Evolutionary conservation across 225 moss, liverwort and hornwort species (phyloP).

Genomic region (Marchantia paleacea): DNA sequence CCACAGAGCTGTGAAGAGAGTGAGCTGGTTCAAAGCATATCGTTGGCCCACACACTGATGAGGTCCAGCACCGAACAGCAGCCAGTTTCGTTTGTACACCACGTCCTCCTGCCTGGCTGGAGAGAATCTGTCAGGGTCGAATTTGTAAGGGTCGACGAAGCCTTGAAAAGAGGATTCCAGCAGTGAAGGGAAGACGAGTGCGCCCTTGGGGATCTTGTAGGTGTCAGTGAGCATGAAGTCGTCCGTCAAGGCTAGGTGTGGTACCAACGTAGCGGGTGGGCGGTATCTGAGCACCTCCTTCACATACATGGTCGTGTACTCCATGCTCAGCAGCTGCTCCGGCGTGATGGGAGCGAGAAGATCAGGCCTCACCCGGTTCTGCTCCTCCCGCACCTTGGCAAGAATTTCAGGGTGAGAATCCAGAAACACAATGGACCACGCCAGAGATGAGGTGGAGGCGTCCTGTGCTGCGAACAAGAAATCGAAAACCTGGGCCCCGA

Average conservation of each 20-base stretch:
- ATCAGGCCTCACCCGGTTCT: slow-evolving; percentile 13
- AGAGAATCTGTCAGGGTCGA: slow-evolving; percentile 67
- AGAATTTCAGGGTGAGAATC: slow-evolving; percentile 46
- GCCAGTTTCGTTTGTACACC: slow-evolving; percentile 57
- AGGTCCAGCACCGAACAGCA: slow-evolving; percentile 61
- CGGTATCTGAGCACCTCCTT: slow-evolving; percentile 61
- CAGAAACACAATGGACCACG: slow-evolving; percentile 49
- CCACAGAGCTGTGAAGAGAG: slow-evolving; percentile 50
- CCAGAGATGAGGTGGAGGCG: slow-evolving; percentile 65
- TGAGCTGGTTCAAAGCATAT: slow-evolving; percentile 63
- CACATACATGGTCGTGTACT: slow-evolving; percentile 64
- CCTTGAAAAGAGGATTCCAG: slow-evolving; percentile 70
- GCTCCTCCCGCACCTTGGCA: slow-evolving; percentile 43
- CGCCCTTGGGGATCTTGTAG: slow-evolving; percentile 58
- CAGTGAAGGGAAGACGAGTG: slow-evolving; percentile 60
- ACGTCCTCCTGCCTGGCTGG: slow-evolving; percentile 54
- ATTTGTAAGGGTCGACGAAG: slow-evolving; percentile 51
- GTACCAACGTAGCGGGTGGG: slow-evolving; percentile 58
- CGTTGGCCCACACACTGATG: slow-evolving; percentile 65
- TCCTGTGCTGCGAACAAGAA: slow-evolving; percentile 71
- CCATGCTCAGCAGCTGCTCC: slow-evolving; percentile 51
- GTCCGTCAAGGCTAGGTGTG: slow-evolving; percentile 41
- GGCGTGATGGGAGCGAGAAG: slow-evolving; percentile 34
- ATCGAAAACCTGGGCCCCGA: slow-evolving; percentile 61
- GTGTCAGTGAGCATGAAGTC: slow-evolving; percentile 61